These are phyloP conservation scores for Salvia sclarea DNA, from an alignment of 305 asterid species.

Conservation along the genomic window DNA sequence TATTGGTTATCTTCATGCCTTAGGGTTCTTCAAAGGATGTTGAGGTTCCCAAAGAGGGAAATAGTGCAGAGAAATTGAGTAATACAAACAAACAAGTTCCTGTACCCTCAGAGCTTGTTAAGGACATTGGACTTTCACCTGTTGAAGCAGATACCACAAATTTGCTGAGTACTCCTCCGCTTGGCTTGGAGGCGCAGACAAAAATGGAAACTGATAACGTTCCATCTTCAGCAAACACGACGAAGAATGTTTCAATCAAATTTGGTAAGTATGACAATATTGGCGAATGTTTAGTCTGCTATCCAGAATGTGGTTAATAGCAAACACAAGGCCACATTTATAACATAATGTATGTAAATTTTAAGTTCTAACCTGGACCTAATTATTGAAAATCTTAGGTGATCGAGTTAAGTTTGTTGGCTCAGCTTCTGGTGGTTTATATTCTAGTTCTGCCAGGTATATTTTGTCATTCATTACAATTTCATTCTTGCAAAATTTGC, in stretches of 20 bases:
- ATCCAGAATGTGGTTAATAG: not conserved
- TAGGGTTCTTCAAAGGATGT: slow-evolving; percentile 77
- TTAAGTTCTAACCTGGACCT: slow-evolving; percentile 11
- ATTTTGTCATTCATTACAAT: slow-evolving; percentile 13
- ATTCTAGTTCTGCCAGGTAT: slow-evolving; percentile 63
- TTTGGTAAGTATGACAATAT: slow-evolving; percentile 43
- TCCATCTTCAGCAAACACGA: slow-evolving; percentile 44
- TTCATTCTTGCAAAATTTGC: slow-evolving; percentile 6
- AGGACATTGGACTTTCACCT: slow-evolving; percentile 49
- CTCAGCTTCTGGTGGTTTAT: slow-evolving; percentile 56
- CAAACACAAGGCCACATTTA: not conserved
- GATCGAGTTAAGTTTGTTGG: slow-evolving; percentile 82
- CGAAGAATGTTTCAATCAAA: slow-evolving; percentile 56
- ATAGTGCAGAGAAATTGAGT: slow-evolving; percentile 50
- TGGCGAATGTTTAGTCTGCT: slow-evolving; percentile 15
- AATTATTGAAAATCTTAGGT: slow-evolving; percentile 48
- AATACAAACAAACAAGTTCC: slow-evolving; percentile 46
- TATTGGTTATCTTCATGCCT: slow-evolving; percentile 31
- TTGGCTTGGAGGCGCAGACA: slow-evolving; percentile 46
- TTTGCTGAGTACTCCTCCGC: slow-evolving; percentile 40
- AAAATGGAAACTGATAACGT: slow-evolving; percentile 50
- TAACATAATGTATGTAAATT: not conserved
- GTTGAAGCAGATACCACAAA: slow-evolving; percentile 49
- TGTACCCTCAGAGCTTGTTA: slow-evolving; percentile 51
- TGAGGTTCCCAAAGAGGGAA: slow-evolving; percentile 61